phyloP scores from a whole-genome alignment of 1,284 basidiomycete genomes.

The Ganoderma multipileum region DNA sequence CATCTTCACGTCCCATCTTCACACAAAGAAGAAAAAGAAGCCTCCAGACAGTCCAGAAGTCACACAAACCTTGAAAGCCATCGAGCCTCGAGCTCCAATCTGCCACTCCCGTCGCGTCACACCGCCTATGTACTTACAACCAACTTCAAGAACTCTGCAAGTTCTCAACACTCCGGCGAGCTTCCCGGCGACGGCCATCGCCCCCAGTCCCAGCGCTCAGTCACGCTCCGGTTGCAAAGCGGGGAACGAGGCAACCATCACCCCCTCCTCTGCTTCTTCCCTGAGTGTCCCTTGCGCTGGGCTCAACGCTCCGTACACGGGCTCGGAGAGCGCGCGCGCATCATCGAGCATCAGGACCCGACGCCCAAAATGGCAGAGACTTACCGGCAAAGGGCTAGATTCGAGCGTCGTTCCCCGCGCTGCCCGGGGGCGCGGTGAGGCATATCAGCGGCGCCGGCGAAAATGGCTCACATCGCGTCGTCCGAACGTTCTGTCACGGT shows the following conservation, averaged over 20 bases:
- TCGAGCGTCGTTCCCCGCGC: neutral
- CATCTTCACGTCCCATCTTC: neutral
- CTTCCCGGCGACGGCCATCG: neutral
- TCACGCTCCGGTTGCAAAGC: neutral
- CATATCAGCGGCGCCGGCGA: conserved; percentile 8
- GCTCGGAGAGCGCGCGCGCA: neutral
- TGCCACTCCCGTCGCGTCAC: neutral
- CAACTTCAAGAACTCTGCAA: no score
- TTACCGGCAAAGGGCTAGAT: neutral
- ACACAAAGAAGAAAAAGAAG: neutral
- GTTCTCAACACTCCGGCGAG: no score
- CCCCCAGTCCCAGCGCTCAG: neutral
- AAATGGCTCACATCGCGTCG: conserved; percentile 7
- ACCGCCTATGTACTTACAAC: no score
- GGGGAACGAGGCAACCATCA: conserved; percentile 13
- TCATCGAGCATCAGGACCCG: neutral
- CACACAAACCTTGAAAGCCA: neutral
- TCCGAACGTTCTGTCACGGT: neutral
- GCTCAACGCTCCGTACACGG: neutral
- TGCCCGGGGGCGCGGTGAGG: conserved; percentile 1
- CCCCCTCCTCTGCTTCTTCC: neutral
- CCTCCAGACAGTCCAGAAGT: neutral
- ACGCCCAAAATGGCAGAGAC: neutral
- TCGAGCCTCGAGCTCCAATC: neutral
- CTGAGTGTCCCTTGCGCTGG: neutral